Base-by-base conservation (phyloP, 2,329 filamentous ascomycete species). In the Exophiala aquamarina region DNA sequence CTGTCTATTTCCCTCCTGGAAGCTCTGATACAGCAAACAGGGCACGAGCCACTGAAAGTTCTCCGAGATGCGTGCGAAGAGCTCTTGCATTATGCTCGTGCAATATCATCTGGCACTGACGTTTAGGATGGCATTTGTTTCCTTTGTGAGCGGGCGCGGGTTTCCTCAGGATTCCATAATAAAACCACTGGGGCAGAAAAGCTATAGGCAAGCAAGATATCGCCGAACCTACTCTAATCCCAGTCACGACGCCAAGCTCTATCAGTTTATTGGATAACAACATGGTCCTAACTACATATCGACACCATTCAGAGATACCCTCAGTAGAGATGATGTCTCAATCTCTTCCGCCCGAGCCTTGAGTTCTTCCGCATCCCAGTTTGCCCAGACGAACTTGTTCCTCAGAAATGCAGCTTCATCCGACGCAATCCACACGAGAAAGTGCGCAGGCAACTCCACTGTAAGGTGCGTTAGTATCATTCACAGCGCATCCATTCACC, bases 361-460 rank as follows among this genome's bases (percentile, higher is more conserved):
- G 20, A 78, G 49, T 50, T 73, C 69, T n/a, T 68, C 61, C 4
- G 71, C 68, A 60, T 73, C 69, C 68, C 69, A 71, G 23, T 66
- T 63, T 1, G 62, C 60, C 60, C 63, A 68, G 4, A 70, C 55
- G 47, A 58, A 65, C 9, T 65, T 57, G 1, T 68, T 69, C 49
- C 66, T 64, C 20, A 73, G 49, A 41, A 71, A 72, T 0, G 58
- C 55, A 1, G 66, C 67, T 55, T 74, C 67, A 3, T 61, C 50
- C 13, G 60, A 64, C 1, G 66, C 61, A 4, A 69, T 51, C 70
- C 70, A 74, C 2, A 73, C 60, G 10, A 44, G 50, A 31, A 65
- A 66, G 7, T 61, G 43, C 1, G 55, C 62, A 0, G 61, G 57
- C 3, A 65, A 54, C 15, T 57, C 44, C 13, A 36, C 31, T 5